Percentiles rank a stretch among this genome's conserved stretches.
Conservation (phyloP, 106 monocot species). For the Ottelia alismoides region DNA sequence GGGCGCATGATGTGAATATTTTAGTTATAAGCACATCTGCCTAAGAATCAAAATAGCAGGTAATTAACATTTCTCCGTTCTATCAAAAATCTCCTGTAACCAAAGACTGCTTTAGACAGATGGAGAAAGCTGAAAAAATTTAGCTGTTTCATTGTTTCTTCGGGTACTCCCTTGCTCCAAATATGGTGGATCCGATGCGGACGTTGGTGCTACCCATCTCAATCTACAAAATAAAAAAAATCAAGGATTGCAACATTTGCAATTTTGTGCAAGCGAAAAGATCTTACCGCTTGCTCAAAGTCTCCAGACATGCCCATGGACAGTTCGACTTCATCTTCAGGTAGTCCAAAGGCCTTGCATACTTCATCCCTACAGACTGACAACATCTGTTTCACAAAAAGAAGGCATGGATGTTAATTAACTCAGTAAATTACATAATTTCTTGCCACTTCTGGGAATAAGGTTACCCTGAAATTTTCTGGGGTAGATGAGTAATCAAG, state of each 20-base stretch:
- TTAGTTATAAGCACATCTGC: too few species aligned
- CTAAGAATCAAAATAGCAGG: too few species aligned
- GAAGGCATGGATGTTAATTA: not conserved
- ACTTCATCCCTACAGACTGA: constrained; percentile 45
- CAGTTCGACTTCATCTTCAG: constrained; percentile 47
- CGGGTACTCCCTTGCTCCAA: constrained; percentile 79
- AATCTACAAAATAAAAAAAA: constrained; percentile 64
- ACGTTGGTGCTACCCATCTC: constrained; percentile 96
- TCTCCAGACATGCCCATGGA: constrained; percentile 99
- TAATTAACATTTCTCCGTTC: too few species aligned
- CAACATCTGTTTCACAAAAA: constrained; percentile 25
- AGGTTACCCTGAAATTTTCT: constrained; percentile 72
- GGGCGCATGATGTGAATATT: too few species aligned
- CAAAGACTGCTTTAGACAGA: too few species aligned
- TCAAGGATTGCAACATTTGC: too few species aligned
- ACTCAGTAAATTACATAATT: not conserved
- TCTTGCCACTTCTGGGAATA: not conserved
- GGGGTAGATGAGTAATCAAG: constrained; percentile 65
- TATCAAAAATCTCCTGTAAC: too few species aligned
- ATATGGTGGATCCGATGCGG: constrained; percentile 77
- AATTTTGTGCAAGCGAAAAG: not conserved
- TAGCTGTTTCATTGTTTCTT: constrained; percentile 22
- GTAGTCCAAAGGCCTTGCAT: constrained; percentile 48
- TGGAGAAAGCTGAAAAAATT: too few species aligned
- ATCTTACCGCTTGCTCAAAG: constrained; percentile 72